Conservation (phyloP, 164 flowering plant genomes). For the Saururus chinensis region DNA sequence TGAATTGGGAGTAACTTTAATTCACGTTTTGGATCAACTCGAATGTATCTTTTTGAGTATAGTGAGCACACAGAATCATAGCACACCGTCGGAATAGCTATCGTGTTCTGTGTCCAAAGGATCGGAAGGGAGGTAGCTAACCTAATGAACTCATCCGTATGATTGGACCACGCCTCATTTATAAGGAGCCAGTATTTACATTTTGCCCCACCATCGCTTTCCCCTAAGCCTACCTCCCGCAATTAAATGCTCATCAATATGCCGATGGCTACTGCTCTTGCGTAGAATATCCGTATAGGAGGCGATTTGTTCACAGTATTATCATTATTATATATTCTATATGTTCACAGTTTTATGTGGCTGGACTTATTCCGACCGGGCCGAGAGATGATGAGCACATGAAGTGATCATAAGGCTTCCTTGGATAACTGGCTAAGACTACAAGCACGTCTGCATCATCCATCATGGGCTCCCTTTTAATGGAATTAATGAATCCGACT, state of each 20-base stretch:
- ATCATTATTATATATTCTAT: no score
- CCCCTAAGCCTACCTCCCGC: background rate
- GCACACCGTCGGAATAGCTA: no score
- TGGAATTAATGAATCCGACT: no score
- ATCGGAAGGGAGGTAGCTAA: background rate
- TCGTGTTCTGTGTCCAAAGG: no score
- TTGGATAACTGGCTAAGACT: background rate
- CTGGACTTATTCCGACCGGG: background rate
- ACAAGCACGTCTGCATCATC: background rate
- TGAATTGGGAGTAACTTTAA: background rate
- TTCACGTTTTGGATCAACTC: no score
- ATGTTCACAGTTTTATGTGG: background rate
- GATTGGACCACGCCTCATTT: constrained; percentile 6
- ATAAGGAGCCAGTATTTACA: background rate
- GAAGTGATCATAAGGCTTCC: background rate
- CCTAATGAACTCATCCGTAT: background rate
- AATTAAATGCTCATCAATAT: background rate
- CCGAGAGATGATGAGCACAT: background rate
- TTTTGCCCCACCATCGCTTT: background rate
- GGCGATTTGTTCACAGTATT: background rate
- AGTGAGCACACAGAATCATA: no score
- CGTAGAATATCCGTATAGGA: background rate
- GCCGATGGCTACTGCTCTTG: background rate
- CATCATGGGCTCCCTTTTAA: background rate
- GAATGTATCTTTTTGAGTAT: no score